Evolutionary conservation across 176 grass and related monocot species (phyloP), one percentile per base, ranked within the genome.

Genomic region (Aegilops speltoides): DNA sequence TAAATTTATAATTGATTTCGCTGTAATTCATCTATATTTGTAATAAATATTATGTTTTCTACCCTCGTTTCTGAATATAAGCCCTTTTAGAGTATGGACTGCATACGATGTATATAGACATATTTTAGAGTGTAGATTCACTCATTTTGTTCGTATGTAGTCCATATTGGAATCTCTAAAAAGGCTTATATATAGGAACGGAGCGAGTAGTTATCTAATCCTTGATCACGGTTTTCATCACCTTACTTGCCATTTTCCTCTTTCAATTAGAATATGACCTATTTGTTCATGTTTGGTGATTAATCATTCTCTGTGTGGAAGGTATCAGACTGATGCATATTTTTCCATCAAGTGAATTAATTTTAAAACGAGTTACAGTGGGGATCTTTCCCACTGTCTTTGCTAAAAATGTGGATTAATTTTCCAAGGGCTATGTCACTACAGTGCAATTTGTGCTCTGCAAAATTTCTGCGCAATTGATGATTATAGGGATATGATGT

Each of bases 401-500:
- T 52, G 48, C 48, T 52, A 52, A 52, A 50, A 52, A 52, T 0
- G 19, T 64, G 43, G 32, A 80, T 10, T 41, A 19, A 20, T 26
- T 84, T 84, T 73, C 60, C 25, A 45, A 81, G 45, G 68, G 46
- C 2, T 26, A 50, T 76, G 73, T 76, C 8, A 4, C 73, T 45
- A 8, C 54, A 28, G 20, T 62, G 25, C 63, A 52, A 52, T 64
- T 68, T 77, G 71, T 17, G 54, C 6, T 22, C 4, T 26, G 3
- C 32, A 56, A 80, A 57, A 6, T 76, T 60, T 74, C 14, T 68
- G 22, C 19, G 14, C 62, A 77, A 32, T 57, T 65, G 13, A 43
- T 77, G 20, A 82, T 82, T 76, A 76, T 82, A 56, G 36, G 22
- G 46, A n/a, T 63, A 68, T 67, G 46, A 33, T 85, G 46, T 89